Evolutionary conservation across 805 yeast species (phyloP).

Genomic region (Yarrowia sp.): DNA sequence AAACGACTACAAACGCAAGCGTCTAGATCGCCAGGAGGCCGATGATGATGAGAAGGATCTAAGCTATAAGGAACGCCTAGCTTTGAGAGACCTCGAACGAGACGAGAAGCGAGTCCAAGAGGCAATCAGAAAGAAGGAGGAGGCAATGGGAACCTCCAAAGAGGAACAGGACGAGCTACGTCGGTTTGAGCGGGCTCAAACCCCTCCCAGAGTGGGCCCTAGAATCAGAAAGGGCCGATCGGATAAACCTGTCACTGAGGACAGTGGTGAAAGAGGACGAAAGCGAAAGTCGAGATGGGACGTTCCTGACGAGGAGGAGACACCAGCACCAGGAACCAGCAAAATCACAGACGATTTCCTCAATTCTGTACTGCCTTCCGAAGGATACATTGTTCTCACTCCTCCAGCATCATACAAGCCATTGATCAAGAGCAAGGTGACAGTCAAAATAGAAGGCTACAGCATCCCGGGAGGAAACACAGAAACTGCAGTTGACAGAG

Average conservation of each 20-base stretch:
- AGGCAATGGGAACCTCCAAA: constrained; percentile 25
- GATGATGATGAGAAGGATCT: constrained; percentile 31
- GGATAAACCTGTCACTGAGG: constrained; percentile 33
- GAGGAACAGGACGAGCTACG: constrained; percentile 30
- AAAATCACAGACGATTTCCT: constrained; percentile 47
- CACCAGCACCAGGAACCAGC: constrained; percentile 28
- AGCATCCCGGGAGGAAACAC: constrained; percentile 49
- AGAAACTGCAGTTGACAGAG: constrained; percentile 30
- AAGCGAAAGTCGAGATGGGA: constrained; percentile 38
- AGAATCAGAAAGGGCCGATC: constrained; percentile 40
- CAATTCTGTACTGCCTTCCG: constrained; percentile 48
- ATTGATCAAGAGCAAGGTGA: constrained; percentile 40
- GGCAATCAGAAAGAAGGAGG: constrained; percentile 34
- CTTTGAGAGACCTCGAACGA: constrained; percentile 43
- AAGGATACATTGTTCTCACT: constrained; percentile 46
- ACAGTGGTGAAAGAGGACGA: constrained; percentile 24
- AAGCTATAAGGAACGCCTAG: constrained; percentile 46
- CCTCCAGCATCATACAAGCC: constrained; percentile 46
- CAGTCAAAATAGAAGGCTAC: constrained; percentile 41
- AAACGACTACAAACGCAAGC: constrained; percentile 48
- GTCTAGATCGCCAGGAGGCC: constrained; percentile 37
- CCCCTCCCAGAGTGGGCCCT: constrained; percentile 32
- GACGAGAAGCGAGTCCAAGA: constrained; percentile 38
- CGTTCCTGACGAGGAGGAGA: constrained; percentile 29
- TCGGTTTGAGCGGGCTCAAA: constrained; percentile 27